Base-by-base conservation (phyloP, 2,329 filamentous ascomycete species). In the Juglanconis sp. region DNA sequence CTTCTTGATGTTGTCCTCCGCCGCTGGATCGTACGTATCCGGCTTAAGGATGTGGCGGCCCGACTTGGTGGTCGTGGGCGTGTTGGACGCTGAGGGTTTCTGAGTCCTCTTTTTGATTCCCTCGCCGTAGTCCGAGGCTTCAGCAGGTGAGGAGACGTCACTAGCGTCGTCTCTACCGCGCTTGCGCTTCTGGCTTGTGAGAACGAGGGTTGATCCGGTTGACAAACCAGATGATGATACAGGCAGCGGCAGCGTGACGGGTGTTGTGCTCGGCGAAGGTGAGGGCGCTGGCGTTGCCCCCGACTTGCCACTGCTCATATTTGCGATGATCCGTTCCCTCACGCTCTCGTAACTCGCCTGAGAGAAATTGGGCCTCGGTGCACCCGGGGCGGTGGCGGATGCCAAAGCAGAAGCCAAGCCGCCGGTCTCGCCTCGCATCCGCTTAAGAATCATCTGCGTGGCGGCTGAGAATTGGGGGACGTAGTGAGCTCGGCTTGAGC, bases 11-110 rank as follows among this genome's bases (percentile, higher is more conserved):
- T 75, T 70, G 53, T 76, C 74, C 59, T 81, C 76, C 5, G 83
- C 75, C 6, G 82, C 74, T 53, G 88, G 85, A 65, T 88, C 80
- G 74, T 86, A 86, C 63, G 82, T 77, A 61, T 85, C 75, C 50
- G 89, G 85, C 74, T 87, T 88, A 63, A 83, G 86, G 40, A 92
- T 83, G 61, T 87, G 85, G 63, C 90, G 84, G 42, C 90, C 90
- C 24, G 89, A 93, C 69, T 91, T 90, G 9, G 90, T 92, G 69
- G 84, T 87, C 35, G 86, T 90, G 3, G 84, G 81, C 17, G 84
- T 76, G 24, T 81, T 79, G 8, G 82, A 53, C 5, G 42, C 50
- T 38, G 55, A 13, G n/a, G 38, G 38, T n/a, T 48, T 58, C 15
- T 62, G 60, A 31, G 44, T 53, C 53, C 57, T 55, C 38, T 55